Evolutionary conservation across 2,329 filamentous ascomycete species (phyloP).

Genomic region (Fusarium sp.): DNA sequence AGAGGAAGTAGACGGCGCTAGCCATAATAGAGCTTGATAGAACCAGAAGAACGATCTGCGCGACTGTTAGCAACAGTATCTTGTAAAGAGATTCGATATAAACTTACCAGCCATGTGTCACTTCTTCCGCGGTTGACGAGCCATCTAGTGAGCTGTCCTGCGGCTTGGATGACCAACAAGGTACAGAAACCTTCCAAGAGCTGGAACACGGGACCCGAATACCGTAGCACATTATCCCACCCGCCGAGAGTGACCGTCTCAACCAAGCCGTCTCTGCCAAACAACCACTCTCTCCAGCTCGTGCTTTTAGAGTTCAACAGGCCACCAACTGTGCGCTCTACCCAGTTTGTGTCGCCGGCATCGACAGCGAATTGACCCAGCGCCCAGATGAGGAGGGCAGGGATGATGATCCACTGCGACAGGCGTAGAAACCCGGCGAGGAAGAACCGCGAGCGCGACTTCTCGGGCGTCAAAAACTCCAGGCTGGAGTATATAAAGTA

Average conservation of each 20-base stretch:
- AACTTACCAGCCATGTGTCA: conserved; percentile 93
- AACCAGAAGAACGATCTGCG: conserved; percentile 88
- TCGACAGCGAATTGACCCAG: conserved; percentile 96
- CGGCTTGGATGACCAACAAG: conserved; percentile 92
- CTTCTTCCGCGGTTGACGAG: conserved; percentile 93
- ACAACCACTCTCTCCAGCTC: conserved; percentile 86
- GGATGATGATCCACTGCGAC: conserved; percentile 89
- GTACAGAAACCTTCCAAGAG: conserved; percentile 97
- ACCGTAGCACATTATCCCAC: conserved; percentile 90
- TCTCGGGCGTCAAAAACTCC: conserved; percentile 83
- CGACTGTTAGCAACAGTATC: conserved; percentile 52
- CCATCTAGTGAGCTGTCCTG: conserved; percentile 94
- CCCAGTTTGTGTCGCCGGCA: conserved; percentile 81
- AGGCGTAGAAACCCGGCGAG: conserved; percentile 77
- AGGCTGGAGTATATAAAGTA: conserved; percentile 90
- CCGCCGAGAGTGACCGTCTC: conserved; percentile 84
- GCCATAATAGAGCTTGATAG: conserved; percentile 92
- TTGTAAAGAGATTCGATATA: neutral
- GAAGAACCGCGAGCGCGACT: conserved; percentile 79
- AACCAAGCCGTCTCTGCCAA: conserved; percentile 85
- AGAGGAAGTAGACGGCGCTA: conserved; percentile 94
- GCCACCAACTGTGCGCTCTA: conserved; percentile 80
- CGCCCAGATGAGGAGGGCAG: conserved; percentile 91
- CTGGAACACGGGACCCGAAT: conserved; percentile 95
- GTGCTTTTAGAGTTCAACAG: conserved; percentile 72